A percentile compares a stretch with the other conserved stretches of the same genome.
Conservation (phyloP, 805 yeast species). For the Yarrowia sp. region DNA sequence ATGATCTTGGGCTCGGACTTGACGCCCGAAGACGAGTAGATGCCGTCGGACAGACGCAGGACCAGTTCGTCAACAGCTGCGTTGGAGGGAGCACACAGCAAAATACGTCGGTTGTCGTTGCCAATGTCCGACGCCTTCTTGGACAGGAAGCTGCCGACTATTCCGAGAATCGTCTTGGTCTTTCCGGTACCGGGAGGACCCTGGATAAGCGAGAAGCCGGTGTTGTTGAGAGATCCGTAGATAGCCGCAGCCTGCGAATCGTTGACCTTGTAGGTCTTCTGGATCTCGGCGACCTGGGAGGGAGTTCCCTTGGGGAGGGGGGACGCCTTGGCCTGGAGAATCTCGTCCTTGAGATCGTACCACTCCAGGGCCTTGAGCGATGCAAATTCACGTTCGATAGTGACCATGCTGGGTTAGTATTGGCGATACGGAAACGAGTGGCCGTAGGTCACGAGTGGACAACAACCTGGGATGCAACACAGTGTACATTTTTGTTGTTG, state of each 20-base stretch:
- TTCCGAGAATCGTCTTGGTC: slow-evolving; percentile 92
- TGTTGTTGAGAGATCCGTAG: slow-evolving; percentile 59
- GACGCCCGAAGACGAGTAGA: slow-evolving; percentile 46
- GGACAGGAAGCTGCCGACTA: slow-evolving; percentile 66
- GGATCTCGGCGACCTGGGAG: slow-evolving; percentile 42
- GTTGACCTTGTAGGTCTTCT: slow-evolving; percentile 58
- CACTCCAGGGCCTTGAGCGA: slow-evolving; percentile 78
- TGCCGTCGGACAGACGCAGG: slow-evolving; percentile 73
- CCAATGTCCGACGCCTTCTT: slow-evolving; percentile 30
- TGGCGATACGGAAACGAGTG: no score
- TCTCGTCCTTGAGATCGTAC: slow-evolving; percentile 70
- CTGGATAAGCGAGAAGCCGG: slow-evolving; percentile 88
- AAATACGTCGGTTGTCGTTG: slow-evolving; percentile 48
- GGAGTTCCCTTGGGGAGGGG: slow-evolving; percentile 36
- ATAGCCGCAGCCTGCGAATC: slow-evolving; percentile 91
- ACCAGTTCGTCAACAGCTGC: slow-evolving; percentile 98
- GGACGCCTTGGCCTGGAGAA: slow-evolving; percentile 65
- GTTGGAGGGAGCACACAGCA: slow-evolving; percentile 96
- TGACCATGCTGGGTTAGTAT: slow-evolving; percentile 55
- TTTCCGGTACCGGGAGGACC: slow-evolving; percentile 99
- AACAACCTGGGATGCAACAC: no score
- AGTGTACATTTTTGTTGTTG: no score
- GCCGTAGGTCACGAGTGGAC: no score
- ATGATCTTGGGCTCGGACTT: slow-evolving; percentile 64
- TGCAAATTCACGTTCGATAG: slow-evolving; percentile 88